A percentile compares a stretch with the other conserved stretches of the same genome.
phyloP scores from a whole-genome alignment of 805 yeast genomes.

The Ogataea nitratoaversa region DNA sequence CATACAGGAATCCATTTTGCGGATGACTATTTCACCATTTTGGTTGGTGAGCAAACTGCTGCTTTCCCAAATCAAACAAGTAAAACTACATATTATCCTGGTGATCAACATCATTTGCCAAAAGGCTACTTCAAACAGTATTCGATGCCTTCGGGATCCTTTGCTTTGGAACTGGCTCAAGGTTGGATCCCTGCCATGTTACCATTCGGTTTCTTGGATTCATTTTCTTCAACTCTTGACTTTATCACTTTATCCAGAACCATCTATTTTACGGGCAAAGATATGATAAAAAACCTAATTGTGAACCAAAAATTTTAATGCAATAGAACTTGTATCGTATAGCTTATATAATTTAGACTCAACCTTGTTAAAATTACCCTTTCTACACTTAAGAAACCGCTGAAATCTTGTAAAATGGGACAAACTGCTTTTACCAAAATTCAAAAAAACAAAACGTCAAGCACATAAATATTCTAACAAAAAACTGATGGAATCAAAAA shows the following conservation, averaged over 20 bases:
- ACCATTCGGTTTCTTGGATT: slow-evolving; percentile 89
- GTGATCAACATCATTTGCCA: slow-evolving; percentile 75
- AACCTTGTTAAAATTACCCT: too few relatives aligned
- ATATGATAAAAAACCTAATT: slow-evolving; percentile 64
- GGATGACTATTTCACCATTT: slow-evolving; percentile 93
- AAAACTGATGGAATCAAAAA: not conserved
- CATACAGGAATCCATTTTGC: slow-evolving; percentile 95
- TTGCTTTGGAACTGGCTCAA: slow-evolving; percentile 93
- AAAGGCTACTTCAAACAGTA: slow-evolving; percentile 82
- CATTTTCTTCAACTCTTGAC: slow-evolving; percentile 77
- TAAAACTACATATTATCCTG: slow-evolving; percentile 78
- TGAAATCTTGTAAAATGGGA: too few relatives aligned
- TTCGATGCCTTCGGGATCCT: slow-evolving; percentile 74
- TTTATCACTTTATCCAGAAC: slow-evolving; percentile 65
- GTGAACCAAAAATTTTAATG: not conserved
- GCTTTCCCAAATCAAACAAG: slow-evolving; percentile 57
- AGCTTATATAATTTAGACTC: not conserved
- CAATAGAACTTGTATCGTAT: too few relatives aligned
- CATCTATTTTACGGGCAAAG: slow-evolving; percentile 66
- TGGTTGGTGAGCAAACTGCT: slow-evolving; percentile 75
- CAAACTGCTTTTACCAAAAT: too few relatives aligned
- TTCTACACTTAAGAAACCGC: too few relatives aligned
- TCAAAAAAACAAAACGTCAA: too few relatives aligned
- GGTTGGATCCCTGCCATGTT: slow-evolving; percentile 99
- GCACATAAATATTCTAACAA: too few relatives aligned